These are phyloP conservation scores for Colletotrichum simmondsii DNA, from an alignment of 2,329 filamentous ascomycete genomes.

Conservation along the genomic window DNA sequence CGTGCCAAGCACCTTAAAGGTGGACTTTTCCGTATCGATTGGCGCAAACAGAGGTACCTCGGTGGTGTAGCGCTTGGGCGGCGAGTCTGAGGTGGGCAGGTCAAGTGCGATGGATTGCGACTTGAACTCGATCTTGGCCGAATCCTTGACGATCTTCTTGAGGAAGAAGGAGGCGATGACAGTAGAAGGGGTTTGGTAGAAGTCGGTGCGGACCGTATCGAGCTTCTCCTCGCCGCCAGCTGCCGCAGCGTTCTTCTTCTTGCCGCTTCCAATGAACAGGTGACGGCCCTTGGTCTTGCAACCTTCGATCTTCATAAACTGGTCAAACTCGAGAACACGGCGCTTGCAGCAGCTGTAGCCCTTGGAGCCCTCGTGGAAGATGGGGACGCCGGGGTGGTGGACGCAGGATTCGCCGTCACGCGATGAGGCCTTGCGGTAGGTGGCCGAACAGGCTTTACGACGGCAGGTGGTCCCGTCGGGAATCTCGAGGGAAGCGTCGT, in stretches of 20 bases:
- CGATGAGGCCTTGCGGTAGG: constrained; percentile 69
- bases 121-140: constrained; percentile 77
- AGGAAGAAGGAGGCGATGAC: constrained; percentile 94
- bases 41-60: constrained; percentile 79
- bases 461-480: constrained; percentile 81
- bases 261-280: constrained; percentile 84
- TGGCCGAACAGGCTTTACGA: constrained; percentile 77
- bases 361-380: constrained; percentile 99
- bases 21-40: constrained; percentile 81
- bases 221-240: constrained; percentile 76
- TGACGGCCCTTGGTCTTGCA: constrained; percentile 86
- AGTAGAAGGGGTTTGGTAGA: constrained; percentile 88
- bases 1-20: constrained; percentile 85
- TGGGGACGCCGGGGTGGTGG: constrained; percentile 88
- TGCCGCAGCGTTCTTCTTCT: constrained; percentile 67
- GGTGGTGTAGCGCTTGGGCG: constrained; percentile 80
- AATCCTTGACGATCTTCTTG: constrained; percentile 93
- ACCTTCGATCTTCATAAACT: constrained; percentile 95
- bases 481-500: constrained; percentile 81
- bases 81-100: constrained; percentile 83
- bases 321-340: constrained; percentile 94
- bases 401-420: constrained; percentile 82
- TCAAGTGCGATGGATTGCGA: constrained; percentile 76
- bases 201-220: constrained; percentile 86
- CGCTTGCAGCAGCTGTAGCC: constrained; percentile 98